phyloP scores from a whole-genome alignment of 2,329 filamentous ascomycete genomes.

The Pseudofabraea citricarpa region DNA sequence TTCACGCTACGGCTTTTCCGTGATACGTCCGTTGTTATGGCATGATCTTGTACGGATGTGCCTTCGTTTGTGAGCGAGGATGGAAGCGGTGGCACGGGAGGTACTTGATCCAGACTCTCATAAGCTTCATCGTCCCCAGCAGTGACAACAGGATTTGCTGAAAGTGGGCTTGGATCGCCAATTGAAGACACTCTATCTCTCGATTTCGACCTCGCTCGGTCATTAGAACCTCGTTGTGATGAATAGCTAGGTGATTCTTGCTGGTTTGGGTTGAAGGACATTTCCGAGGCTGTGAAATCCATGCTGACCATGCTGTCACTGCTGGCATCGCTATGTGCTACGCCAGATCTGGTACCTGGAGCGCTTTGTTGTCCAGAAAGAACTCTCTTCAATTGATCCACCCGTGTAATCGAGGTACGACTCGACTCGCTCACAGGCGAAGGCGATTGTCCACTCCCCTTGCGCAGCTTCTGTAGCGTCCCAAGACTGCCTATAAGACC shows the following conservation, averaged over 20 bases:
- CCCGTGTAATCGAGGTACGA: constrained; percentile 50
- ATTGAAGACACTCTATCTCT: constrained; percentile 17
- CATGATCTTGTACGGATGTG: constrained; percentile 18
- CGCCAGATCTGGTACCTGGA: constrained; percentile 32
- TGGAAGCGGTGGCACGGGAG: constrained; percentile 27
- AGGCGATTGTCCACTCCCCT: constrained; percentile 49
- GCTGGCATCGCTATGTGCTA: constrained; percentile 46
- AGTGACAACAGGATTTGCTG: constrained; percentile 16
- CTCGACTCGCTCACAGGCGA: constrained; percentile 35
- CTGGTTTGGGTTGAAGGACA: constrained; percentile 47
- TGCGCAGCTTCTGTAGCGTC: constrained; percentile 41
- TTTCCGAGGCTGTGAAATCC: constrained; percentile 62
- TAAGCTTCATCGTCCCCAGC: constrained; percentile 11
- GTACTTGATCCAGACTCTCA: constrained; percentile 19
- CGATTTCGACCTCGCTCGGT: constrained; percentile 25
- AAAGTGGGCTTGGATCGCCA: constrained; percentile 17
- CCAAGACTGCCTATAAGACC: constrained; percentile 27
- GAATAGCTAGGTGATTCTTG: constrained; percentile 12
- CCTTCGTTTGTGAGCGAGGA: constrained; percentile 15
- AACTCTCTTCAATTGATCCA: constrained; percentile 60
- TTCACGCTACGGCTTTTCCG: constrained; percentile 17
- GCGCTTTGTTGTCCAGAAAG: constrained; percentile 44
- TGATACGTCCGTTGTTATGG: constrained; percentile 9
- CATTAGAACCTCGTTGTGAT: constrained; percentile 20
- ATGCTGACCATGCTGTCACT: constrained; percentile 69